Evolutionary conservation across 2,329 filamentous ascomycete genomes (phyloP).

Genomic region (Grosmannia serpens): DNA sequence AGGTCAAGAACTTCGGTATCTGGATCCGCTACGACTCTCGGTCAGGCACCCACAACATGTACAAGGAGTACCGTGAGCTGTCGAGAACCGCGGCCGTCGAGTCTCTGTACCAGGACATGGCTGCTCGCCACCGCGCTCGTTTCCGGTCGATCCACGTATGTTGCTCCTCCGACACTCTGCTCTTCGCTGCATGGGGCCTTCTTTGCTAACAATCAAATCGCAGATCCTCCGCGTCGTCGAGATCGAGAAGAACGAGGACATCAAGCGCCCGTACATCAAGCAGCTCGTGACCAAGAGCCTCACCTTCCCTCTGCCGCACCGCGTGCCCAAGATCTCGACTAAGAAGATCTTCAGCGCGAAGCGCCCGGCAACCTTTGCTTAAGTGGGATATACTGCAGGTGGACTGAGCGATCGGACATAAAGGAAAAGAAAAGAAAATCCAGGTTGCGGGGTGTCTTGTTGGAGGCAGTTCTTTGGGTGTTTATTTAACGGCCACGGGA

Average conservation of each 20-base stretch:
- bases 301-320: constrained; percentile 98
- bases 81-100: constrained; percentile 91
- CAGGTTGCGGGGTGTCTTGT: constrained; percentile 18
- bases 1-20: constrained; percentile 99
- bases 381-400: constrained; percentile 20
- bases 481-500: constrained; percentile 45
- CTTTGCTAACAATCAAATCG: constrained; percentile 11
- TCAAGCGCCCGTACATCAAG: constrained; percentile 99
- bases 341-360: constrained; percentile 89
- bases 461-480: constrained; percentile 46
- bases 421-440: not conserved
- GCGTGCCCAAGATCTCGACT: constrained; percentile 68
- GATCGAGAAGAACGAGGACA: constrained; percentile 83
- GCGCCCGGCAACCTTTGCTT: constrained; percentile 97
- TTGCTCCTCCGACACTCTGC: constrained; percentile 18
- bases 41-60: constrained; percentile 99
- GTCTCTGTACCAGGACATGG: constrained; percentile 98
- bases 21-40: constrained; percentile 99
- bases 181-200: not conserved
- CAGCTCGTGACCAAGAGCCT: constrained; percentile 92
- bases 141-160: constrained; percentile 98
- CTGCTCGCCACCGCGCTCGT: constrained; percentile 92
- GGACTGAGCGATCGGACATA: not conserved
- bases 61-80: constrained; percentile 99
- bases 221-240: constrained; percentile 98